Percentiles rank a stretch among this genome's conserved stretches.
Evolutionary conservation across 2,329 filamentous ascomycete species (phyloP).

Genomic region (Alternaria gansuensis): DNA sequence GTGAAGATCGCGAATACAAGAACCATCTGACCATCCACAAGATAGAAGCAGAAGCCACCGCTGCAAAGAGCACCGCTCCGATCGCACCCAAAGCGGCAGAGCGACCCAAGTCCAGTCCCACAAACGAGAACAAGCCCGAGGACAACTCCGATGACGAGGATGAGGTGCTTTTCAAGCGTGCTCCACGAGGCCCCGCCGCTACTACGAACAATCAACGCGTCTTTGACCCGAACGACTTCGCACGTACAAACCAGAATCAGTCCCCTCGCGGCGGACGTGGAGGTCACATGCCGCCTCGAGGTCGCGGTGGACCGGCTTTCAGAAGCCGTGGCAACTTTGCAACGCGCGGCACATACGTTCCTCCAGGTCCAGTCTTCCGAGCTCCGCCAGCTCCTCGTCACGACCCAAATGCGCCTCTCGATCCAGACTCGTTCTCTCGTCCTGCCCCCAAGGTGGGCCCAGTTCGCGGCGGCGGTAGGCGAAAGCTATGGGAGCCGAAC

Average conservation of each 20-base stretch:
- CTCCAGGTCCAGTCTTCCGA: conserved; percentile 41
- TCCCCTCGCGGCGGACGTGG: conserved; percentile 48
- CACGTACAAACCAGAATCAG: conserved; percentile 47
- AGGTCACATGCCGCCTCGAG: conserved; percentile 35
- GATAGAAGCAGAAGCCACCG: conserved; percentile 46
- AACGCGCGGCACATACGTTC: conserved; percentile 44
- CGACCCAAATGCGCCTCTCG: conserved; percentile 52
- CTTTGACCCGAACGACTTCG: conserved; percentile 60
- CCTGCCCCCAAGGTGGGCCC: conserved; percentile 43
- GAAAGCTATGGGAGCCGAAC: conserved; percentile 55
- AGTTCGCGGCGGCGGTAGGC: conserved; percentile 46
- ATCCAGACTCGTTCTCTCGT: conserved; percentile 53
- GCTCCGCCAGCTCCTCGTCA: conserved; percentile 40
- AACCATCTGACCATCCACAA: conserved; percentile 52
- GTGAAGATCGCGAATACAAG: conserved; percentile 60
- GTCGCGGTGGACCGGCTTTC: conserved; percentile 35
- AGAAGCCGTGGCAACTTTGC: conserved; percentile 45
- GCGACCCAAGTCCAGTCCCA: conserved; percentile 44
- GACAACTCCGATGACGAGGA: conserved; percentile 51
- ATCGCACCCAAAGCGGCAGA: conserved; percentile 30
- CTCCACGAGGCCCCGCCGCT: conserved; percentile 48
- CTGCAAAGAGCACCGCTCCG: conserved; percentile 25
- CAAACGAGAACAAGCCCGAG: conserved; percentile 28
- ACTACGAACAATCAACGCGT: conserved; percentile 47
- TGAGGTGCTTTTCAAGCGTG: conserved; percentile 51